Evolutionary conservation across 345 rosid genomes (phyloP), one percentile per base, ranked within the genome.

Genomic region (Anacardium occidentale): DNA sequence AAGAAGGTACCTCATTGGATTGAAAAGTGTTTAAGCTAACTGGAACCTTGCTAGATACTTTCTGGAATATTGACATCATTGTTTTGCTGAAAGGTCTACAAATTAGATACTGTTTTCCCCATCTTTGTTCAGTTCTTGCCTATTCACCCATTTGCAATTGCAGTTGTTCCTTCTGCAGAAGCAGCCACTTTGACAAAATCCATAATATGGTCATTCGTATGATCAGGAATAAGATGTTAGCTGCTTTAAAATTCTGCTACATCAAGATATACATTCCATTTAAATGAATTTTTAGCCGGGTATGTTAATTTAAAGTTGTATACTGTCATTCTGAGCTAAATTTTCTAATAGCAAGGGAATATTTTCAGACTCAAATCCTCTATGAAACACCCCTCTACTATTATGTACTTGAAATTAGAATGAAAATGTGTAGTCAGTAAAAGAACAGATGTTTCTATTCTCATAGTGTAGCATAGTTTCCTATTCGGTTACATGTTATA

Each of bases 1-100:
- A 66, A 64, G 76, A 71, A 70, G 70, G 47, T 34, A 59, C 75
- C 8, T 0, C 52, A 51, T 51, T 67, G 21, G 24, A 56, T 68
- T 63, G 40, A 71, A 67, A 50, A 3, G 48, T 32, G 52, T 52
- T 53, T 62, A 4, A 2, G 40, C 60, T 40, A 21, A 50, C 3
- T 61, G 45, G 15, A 22, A 61, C 14, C 47, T 12, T 25, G 7
- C 7, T 62, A 20, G 5, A 37, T 48, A 42, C 45, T 8, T 32
- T 50, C 58, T 26, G 21, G 66, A 51, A 32, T 17, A 34, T 52
- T 7, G 22, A 60, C 7, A 3, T 26, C 32, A 0, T 52, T 15
- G 13, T 37, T 62, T 63, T 50, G 68, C 52, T 52, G 25, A 51
- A 53, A 37, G 51, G 26, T 25, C 34, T 8, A 11, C 54, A 72